phyloP scores from a whole-genome alignment of 176 grass and related monocot species.

The Paspalum vaginatum region DNA sequence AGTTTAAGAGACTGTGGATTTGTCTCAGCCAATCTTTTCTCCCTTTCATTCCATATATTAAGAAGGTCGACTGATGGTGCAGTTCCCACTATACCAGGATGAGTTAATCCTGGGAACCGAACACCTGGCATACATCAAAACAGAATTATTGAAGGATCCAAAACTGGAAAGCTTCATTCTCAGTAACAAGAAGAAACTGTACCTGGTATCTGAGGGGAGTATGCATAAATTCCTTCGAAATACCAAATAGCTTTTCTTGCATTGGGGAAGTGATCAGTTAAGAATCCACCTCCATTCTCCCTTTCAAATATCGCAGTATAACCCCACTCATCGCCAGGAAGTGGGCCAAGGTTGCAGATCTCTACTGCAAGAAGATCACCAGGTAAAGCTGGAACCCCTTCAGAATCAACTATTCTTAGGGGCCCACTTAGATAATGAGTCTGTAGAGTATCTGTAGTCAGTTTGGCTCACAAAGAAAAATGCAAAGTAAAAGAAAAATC shows the following conservation, averaged over 20 bases:
- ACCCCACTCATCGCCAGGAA: conserved; percentile 88
- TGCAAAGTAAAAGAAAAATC: background rate
- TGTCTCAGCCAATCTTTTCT: conserved; percentile 71
- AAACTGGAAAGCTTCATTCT: conserved; percentile 17
- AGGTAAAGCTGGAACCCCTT: conserved; percentile 77
- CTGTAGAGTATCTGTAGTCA: conserved; percentile 46
- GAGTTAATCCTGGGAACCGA: conserved; percentile 84
- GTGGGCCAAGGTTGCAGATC: conserved; percentile 88
- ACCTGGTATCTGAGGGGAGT: conserved; percentile 90
- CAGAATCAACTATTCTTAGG: conserved; percentile 73
- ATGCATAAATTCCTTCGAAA: conserved; percentile 96
- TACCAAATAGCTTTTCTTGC: conserved; percentile 97
- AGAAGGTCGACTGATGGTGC: conserved; percentile 88
- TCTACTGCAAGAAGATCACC: conserved; percentile 91
- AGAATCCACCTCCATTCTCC: conserved; percentile 92
- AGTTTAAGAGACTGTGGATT: conserved; percentile 55
- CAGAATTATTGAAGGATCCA: conserved; percentile 2
- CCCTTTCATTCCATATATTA: conserved; percentile 87
- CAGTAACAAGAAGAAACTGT: conserved; percentile 26
- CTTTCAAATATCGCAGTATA: conserved; percentile 92
- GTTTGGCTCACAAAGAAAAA: conserved; percentile 26
- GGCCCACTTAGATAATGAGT: conserved; percentile 90
- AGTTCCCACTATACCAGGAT: conserved; percentile 88
- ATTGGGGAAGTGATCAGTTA: conserved; percentile 86
- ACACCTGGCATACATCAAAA: conserved; percentile 58